phyloP scores from a whole-genome alignment of 805 yeast species.

The Yamadazyma kitorensis region DNA sequence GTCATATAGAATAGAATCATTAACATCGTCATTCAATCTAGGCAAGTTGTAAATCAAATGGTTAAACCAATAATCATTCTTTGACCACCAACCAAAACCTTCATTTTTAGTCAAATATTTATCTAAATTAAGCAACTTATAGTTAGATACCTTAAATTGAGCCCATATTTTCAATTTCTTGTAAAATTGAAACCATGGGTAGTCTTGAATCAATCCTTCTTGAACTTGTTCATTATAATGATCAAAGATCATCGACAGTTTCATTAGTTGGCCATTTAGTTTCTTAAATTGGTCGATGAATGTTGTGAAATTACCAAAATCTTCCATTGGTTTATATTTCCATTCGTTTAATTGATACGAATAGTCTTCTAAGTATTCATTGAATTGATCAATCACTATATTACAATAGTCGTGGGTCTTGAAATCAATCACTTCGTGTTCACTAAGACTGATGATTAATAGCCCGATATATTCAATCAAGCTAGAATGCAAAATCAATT shows the following conservation, averaged over 20 bases:
- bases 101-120: conserved; percentile 18
- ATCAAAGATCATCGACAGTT: conserved; percentile 46
- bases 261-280: not conserved
- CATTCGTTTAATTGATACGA: conserved; percentile 16
- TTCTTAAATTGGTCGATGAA: conserved; percentile 4
- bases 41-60: conserved; percentile 9
- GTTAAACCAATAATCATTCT: conserved; percentile 4
- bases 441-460: conserved; percentile 32
- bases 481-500: conserved; percentile 30
- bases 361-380: conserved; percentile 15
- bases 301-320: not conserved
- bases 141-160: conserved; percentile 52
- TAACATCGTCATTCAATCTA: conserved; percentile 16
- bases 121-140: conserved; percentile 44
- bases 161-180: conserved; percentile 60
- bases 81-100: not conserved
- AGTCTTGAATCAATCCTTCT: conserved; percentile 55
- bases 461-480: conserved; percentile 37
- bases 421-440: conserved; percentile 36
- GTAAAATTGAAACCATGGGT: conserved; percentile 71
- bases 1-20: conserved; percentile 17
- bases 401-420: conserved; percentile 21
- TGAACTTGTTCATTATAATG: conserved; percentile 45
- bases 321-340: conserved; percentile 16
- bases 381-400: conserved; percentile 16